Conservation (phyloP, 2,329 filamentous ascomycete genomes). For the Incumbomyces delicatus region DNA sequence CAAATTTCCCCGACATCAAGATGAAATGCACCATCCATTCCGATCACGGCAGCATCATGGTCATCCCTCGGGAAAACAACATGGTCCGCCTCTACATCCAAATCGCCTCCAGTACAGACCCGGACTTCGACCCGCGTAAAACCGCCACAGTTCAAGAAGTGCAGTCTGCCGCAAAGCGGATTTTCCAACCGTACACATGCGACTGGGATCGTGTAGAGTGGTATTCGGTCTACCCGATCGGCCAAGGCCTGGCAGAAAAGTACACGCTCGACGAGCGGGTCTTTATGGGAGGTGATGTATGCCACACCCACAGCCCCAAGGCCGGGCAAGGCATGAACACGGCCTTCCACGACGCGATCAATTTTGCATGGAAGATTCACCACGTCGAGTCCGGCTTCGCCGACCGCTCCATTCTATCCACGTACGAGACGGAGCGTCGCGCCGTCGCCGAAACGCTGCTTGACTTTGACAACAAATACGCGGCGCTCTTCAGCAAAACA, state of each 20-base stretch:
- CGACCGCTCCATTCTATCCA: slow-evolving; percentile 61
- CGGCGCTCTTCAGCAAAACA: slow-evolving; percentile 76
- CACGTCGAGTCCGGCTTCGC: slow-evolving; percentile 78
- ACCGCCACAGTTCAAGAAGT: slow-evolving; percentile 50
- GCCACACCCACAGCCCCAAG: slow-evolving; percentile 56
- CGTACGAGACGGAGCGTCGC: slow-evolving; percentile 80
- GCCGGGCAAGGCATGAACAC: slow-evolving; percentile 57
- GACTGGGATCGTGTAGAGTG: slow-evolving; percentile 57
- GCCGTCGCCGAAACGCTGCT: slow-evolving; percentile 75
- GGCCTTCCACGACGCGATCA: slow-evolving; percentile 58
- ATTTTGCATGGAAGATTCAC: slow-evolving; percentile 94
- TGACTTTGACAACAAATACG: slow-evolving; percentile 79
- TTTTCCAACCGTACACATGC: slow-evolving; percentile 50
- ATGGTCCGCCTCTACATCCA: slow-evolving; percentile 45
- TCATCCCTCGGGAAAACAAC: slow-evolving; percentile 44
- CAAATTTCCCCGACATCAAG: slow-evolving; percentile 55
- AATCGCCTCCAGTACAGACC: slow-evolving; percentile 52
- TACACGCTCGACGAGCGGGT: slow-evolving; percentile 56
- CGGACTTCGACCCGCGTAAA: slow-evolving; percentile 53
- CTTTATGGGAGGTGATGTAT: slow-evolving; percentile 57
- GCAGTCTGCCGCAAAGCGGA: slow-evolving; percentile 47
- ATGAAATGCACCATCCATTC: slow-evolving; percentile 61
- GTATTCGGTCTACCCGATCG: slow-evolving; percentile 58
- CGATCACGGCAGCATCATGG: slow-evolving; percentile 54
- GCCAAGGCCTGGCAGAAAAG: slow-evolving; percentile 54